Evolutionary conservation across 2,329 filamentous ascomycete species (phyloP).

Genomic region (Acrocalymma vagum): DNA sequence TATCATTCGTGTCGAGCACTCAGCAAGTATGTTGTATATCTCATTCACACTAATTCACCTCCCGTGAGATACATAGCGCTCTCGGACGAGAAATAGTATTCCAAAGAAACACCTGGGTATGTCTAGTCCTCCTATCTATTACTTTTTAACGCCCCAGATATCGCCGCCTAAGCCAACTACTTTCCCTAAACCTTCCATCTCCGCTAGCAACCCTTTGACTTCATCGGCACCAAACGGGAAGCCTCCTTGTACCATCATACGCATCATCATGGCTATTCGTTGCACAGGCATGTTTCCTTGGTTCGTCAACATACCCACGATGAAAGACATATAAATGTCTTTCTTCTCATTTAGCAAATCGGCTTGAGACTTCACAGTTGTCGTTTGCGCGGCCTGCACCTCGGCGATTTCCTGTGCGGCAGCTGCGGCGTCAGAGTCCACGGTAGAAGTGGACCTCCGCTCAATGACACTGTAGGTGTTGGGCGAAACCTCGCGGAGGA

Average conservation of each 20-base stretch:
- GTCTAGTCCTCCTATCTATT: slow-evolving; percentile 2
- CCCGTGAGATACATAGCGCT: no score
- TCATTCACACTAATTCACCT: no score
- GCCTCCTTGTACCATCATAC: slow-evolving; percentile 86
- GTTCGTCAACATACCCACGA: slow-evolving; percentile 94
- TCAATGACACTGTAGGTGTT: slow-evolving; percentile 75
- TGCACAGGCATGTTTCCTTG: slow-evolving; percentile 82
- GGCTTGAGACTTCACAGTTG: slow-evolving; percentile 60
- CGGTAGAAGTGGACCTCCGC: slow-evolving; percentile 28
- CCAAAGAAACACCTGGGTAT: no score
- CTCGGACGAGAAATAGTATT: no score
- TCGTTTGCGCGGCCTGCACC: slow-evolving; percentile 52
- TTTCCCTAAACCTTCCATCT: slow-evolving; percentile 64
- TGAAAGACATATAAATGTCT: slow-evolving; percentile 88
- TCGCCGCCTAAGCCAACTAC: slow-evolving; percentile 40
- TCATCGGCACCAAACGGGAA: slow-evolving; percentile 93
- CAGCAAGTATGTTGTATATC: no score
- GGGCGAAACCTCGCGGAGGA: slow-evolving; percentile 61
- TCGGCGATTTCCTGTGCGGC: slow-evolving; percentile 45
- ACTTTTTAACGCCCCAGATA: slow-evolving; percentile 42
- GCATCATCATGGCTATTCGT: slow-evolving; percentile 93
- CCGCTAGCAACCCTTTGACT: slow-evolving; percentile 78
- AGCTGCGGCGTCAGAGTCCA: slow-evolving; percentile 42
- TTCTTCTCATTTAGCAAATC: slow-evolving; percentile 73
- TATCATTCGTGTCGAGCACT: no score